Evolutionary conservation across 371 early-diverging fungal genomes (phyloP), one percentile per base, ranked within the genome.

Genomic region (Syncephalastrum racemosum): DNA sequence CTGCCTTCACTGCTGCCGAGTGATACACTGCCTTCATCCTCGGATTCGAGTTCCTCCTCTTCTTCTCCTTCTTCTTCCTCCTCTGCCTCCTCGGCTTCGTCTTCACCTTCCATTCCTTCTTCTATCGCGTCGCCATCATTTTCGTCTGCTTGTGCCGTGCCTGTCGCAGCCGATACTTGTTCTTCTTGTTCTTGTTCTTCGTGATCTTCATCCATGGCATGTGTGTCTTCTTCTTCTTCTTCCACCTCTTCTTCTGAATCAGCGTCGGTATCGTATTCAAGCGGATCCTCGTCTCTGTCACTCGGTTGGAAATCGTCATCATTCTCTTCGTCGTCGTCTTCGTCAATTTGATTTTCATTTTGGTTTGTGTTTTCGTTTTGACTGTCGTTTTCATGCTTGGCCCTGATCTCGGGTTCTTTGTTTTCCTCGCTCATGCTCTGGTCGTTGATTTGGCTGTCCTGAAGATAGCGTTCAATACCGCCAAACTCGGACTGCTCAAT

Each of bases 401-500:
- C 46, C 25, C 54, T 60, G 3, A 50, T 51, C 27, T 44, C 58
- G 0, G 70, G 64, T 46, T 75, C 76, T 31, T 69, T 69, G 52
- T 64, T 63, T 48, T 71, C 77, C 39, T 70, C 75, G 4, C 62
- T 57, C 71, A 80, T 69, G 43, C 77, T 73, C 10, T 64, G 62
- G 40, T 81, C 83, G 43, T 68, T 66, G 36, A 75, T 69, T 23
- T 56, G 60, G 23, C 58, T 47, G 19, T 57, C 70, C 54, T 70
- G 72, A 18, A 75, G 77, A 53, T 82, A 86, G 0, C 47, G 63
- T 36, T 74, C 61, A 19, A 86, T 80, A 8, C 67, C 73, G 4
- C 66, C 74, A 54, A 69, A 75, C 56, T 84, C 85, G 0, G 70
- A 62, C 46, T 79, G 71, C 48, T 81, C 82, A 45, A 86, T 80